Conservation (phyloP, 2,329 filamentous ascomycete species). For the Truncatella angustata region DNA sequence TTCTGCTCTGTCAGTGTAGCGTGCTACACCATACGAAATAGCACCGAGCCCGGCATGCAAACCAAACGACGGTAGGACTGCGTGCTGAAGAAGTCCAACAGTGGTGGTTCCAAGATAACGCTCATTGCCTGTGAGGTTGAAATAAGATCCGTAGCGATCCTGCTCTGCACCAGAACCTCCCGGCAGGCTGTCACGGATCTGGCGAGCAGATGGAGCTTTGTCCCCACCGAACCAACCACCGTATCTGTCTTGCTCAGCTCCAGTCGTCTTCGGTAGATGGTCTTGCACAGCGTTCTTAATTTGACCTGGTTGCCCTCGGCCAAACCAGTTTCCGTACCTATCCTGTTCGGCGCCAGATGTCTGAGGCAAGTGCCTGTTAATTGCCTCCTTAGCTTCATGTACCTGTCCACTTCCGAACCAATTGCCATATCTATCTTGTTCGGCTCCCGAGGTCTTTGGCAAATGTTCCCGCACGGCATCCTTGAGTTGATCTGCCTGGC, state of each 20-base stretch:
- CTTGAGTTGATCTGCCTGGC: conserved; percentile 7
- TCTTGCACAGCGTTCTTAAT: conserved; percentile 14
- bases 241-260: conserved; percentile 23
- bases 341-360: conserved; percentile 22
- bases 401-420: conserved; percentile 20
- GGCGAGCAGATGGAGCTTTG: conserved; percentile 11
- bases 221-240: conserved; percentile 18
- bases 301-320: conserved; percentile 14
- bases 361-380: conserved; percentile 16
- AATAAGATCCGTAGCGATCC: conserved; percentile 22
- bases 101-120: conserved; percentile 19
- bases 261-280: conserved; percentile 15
- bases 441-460: conserved; percentile 11
- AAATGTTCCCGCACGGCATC: not conserved
- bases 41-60: conserved; percentile 51
- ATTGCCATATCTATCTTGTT: conserved; percentile 19
- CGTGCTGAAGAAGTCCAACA: conserved; percentile 51
- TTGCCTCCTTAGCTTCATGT: conserved; percentile 15
- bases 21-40: conserved; percentile 48
- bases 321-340: conserved; percentile 20
- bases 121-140: conserved; percentile 12
- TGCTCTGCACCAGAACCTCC: conserved; percentile 15
- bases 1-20: conserved; percentile 51
- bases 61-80: conserved; percentile 51
- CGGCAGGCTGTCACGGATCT: conserved; percentile 17